Evolutionary conservation across 208 protist species (phyloP), one percentile per base, ranked within the genome.

Genomic region (Trypanosoma conorhini): DNA sequence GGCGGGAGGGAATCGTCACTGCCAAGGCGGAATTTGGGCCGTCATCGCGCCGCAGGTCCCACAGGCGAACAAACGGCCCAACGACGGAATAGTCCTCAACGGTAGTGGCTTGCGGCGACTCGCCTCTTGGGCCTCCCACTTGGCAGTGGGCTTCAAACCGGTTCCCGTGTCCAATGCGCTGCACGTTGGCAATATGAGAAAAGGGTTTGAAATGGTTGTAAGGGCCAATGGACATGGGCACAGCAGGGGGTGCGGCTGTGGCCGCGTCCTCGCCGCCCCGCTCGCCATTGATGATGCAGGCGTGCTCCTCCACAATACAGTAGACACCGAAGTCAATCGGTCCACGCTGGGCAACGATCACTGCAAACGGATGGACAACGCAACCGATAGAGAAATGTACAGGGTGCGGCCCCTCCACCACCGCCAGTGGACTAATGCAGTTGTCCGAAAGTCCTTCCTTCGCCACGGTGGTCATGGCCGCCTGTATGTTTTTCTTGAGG

Each of bases 131-230:
- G 19, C 58, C 50, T 30, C 73, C 64, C 38, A 77, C 13, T 65
- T 35, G 13, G 19, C 74, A 68, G 38, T 82, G 85, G 0, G 79
- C 26, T 21, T 72, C 60, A 30, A 89, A 80, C 17, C 67, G 54
- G 24, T 85, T 82, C 13, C 72, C 72, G 3, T 52, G 28, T 7
- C 77, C 84, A 35, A 86, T 72, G 28, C 28, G 40, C 7, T 48
- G 13, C n/a, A 74, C 38, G 50, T 68, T 72, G 40, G 26, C 31
- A 33, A 87, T 26, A 28, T 28, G 44, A 1, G 79, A 54, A 67
- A 77, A 81, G 9, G 85, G 72, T n/a, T 91, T 85, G 35, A 86
- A 75, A 63, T 83, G 79, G 35, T 83, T 83, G 62, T 77, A 76
- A 1, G 58, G 19, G 33, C 68, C 68, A 55, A 67, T 67, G 9